Conservation (phyloP, 768 basidiomycete genomes). For the Xerocomellus intermedius region DNA sequence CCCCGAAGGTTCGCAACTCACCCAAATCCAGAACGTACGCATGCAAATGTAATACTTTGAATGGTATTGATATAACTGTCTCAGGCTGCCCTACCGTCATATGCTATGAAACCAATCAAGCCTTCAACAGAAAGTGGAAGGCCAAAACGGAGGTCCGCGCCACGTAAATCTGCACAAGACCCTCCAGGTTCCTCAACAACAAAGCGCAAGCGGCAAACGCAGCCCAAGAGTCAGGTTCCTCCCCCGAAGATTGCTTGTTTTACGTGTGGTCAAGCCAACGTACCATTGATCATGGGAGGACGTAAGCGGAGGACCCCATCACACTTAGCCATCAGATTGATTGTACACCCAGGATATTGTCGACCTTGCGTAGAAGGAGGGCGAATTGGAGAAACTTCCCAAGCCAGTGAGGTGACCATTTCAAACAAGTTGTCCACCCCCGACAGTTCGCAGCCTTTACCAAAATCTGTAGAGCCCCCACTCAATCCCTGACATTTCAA, state of each 20-base stretch:
- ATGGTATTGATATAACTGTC: neutral
- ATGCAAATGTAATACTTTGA: neutral
- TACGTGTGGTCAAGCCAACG: constrained; percentile 63
- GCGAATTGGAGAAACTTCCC: constrained; percentile 35
- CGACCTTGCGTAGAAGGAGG: constrained; percentile 64
- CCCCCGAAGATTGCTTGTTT: constrained; percentile 53
- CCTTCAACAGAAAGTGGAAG: constrained; percentile 41
- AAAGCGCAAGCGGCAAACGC: constrained; percentile 44
- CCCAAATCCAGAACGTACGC: constrained; percentile 59
- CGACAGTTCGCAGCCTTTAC: constrained; percentile 3
- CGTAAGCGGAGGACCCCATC: constrained; percentile 44
- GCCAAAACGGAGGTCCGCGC: constrained; percentile 35
- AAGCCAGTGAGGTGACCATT: constrained; percentile 4
- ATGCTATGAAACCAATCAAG: constrained; percentile 58
- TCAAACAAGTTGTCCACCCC: constrained; percentile 1
- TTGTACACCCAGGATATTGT: constrained; percentile 53
- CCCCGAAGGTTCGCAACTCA: constrained; percentile 51
- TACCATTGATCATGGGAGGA: constrained; percentile 74
- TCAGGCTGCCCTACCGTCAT: constrained; percentile 47
- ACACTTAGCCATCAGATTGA: neutral
- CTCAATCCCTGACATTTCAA: neutral
- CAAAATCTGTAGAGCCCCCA: neutral
- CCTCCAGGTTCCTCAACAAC: constrained; percentile 19
- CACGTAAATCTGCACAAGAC: constrained; percentile 32
- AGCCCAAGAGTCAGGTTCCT: constrained; percentile 32